These are phyloP conservation scores for Udeniomyces megalosporus DNA, from an alignment of 768 basidiomycete species.

Conservation along the genomic window DNA sequence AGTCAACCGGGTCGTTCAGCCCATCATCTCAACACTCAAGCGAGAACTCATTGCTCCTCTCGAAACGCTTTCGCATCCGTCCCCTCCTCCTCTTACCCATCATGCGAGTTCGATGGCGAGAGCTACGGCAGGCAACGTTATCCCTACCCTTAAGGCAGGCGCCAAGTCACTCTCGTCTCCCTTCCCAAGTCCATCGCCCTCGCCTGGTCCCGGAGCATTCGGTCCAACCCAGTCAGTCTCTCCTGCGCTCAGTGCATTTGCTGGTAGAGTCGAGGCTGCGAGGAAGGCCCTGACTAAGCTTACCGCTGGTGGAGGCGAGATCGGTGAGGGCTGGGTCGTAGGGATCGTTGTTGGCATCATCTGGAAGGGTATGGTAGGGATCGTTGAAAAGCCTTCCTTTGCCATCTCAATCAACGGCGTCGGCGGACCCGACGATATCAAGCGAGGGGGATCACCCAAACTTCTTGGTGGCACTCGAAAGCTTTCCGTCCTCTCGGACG, in stretches of 20 bases:
- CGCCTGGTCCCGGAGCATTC: background rate
- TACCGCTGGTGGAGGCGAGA: background rate
- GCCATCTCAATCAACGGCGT: background rate
- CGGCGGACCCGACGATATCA: background rate
- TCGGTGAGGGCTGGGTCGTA: slow-evolving; percentile 12
- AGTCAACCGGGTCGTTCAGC: slow-evolving; percentile 11
- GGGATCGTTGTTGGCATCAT: slow-evolving; percentile 6
- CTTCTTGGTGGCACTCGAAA: background rate
- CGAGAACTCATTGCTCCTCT: slow-evolving; percentile 6
- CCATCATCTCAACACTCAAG: slow-evolving; percentile 12
- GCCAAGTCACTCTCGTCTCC: too few species aligned
- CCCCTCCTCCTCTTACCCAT: background rate
- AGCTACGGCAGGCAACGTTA: background rate
- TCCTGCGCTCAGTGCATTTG: slow-evolving; percentile 3
- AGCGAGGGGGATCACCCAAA: background rate
- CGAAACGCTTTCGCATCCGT: background rate
- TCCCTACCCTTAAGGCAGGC: background rate
- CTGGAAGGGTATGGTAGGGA: slow-evolving; percentile 12
- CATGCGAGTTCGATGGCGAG: background rate
- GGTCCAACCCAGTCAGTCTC: background rate
- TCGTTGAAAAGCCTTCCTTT: slow-evolving; percentile 8
- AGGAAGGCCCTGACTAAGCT: slow-evolving; percentile 5
- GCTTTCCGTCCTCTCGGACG: background rate
- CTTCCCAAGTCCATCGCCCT: too few species aligned
- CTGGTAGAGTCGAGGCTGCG: background rate